phyloP scores from a whole-genome alignment of 179 eudicot species.

The Corrigiola litoralis region DNA sequence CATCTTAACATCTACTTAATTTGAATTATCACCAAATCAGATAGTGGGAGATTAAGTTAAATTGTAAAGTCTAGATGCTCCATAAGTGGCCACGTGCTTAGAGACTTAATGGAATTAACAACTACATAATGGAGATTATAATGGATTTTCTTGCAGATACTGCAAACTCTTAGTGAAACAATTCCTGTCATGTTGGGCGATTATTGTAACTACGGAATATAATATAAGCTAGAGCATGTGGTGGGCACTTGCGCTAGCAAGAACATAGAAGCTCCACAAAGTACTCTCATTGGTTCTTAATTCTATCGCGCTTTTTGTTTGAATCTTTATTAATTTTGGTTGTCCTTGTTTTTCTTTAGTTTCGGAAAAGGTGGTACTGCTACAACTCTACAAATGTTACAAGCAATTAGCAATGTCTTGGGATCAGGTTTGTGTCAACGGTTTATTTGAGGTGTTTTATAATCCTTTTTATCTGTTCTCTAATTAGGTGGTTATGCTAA shows the following conservation, averaged over 20 bases:
- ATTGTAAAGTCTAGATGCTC: conserved; percentile 10
- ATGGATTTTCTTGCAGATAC: conserved; percentile 19
- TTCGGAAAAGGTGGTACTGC: neutral
- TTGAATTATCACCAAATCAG: neutral
- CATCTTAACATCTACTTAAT: neutral
- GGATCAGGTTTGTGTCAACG: conserved; percentile 8
- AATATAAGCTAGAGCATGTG: conserved; percentile 21
- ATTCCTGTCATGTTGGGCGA: conserved; percentile 25
- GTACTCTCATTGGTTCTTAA: neutral
- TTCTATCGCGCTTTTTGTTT: neutral
- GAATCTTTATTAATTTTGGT: neutral
- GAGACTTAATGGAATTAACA: conserved; percentile 14
- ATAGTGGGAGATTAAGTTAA: conserved; percentile 17
- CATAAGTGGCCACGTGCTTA: conserved; percentile 35
- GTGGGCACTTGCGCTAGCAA: conserved; percentile 22
- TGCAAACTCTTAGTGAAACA: conserved; percentile 11
- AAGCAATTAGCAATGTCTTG: neutral
- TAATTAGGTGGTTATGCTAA: neutral
- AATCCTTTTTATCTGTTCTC: no score
- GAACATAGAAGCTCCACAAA: conserved; percentile 25
- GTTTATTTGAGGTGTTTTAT: neutral
- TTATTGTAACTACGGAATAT: neutral
- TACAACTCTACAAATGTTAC: neutral
- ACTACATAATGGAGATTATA: conserved; percentile 17
- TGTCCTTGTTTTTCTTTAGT: neutral